phyloP scores from a whole-genome alignment of 208 protist species.

The Trypanosoma brucei region DNA sequence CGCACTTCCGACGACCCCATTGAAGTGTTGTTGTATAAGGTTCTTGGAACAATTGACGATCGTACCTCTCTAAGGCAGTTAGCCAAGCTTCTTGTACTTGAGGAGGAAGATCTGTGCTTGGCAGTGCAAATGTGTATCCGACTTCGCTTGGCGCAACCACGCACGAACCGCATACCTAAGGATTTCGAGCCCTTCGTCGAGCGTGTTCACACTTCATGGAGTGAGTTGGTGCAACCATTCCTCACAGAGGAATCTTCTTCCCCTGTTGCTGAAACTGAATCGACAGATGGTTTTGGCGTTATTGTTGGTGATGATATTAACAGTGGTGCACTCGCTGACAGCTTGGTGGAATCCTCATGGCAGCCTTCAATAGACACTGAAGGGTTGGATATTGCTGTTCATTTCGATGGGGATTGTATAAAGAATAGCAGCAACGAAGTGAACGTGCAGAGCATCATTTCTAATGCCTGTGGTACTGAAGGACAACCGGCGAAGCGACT shows the following conservation, averaged over 20 bases:
- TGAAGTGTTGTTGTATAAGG: slow-evolving; percentile 95
- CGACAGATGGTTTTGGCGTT: too few species aligned
- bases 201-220: slow-evolving; percentile 54
- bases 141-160: slow-evolving; percentile 85
- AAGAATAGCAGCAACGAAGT: not conserved
- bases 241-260: not conserved
- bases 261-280: too few species aligned
- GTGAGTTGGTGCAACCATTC: slow-evolving; percentile 19
- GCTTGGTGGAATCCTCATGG: too few species aligned
- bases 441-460: not conserved
- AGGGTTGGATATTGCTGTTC: too few species aligned
- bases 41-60: slow-evolving; percentile 95
- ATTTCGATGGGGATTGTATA: not conserved
- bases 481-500: slow-evolving; percentile 78
- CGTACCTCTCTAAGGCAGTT: slow-evolving; percentile 88
- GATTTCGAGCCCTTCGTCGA: slow-evolving; percentile 17
- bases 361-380: too few species aligned
- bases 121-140: slow-evolving; percentile 89
- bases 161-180: slow-evolving; percentile 30
- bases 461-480: not conserved
- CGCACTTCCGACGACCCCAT: slow-evolving; percentile 91
- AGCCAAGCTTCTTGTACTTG: slow-evolving; percentile 88
- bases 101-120: slow-evolving; percentile 86
- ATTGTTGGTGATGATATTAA: too few species aligned
- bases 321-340: too few species aligned